These are phyloP conservation scores for Yarrowia sp. DNA, from an alignment of 805 yeast species.

Conservation along the genomic window DNA sequence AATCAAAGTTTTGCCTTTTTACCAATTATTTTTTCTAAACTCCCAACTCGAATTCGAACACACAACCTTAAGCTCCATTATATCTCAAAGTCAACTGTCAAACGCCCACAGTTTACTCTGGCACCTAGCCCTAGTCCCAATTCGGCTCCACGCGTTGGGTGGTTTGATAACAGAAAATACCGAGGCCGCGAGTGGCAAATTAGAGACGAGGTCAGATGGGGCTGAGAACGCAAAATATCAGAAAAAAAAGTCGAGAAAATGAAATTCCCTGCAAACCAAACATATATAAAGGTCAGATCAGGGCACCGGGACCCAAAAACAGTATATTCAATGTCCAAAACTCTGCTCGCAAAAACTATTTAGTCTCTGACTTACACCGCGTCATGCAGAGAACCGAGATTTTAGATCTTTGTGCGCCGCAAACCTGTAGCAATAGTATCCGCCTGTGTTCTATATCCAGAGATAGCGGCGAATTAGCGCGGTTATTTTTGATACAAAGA, in stretches of 20 bases:
- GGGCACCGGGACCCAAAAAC: neutral
- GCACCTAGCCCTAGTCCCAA: neutral
- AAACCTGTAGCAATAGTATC: neutral
- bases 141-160: neutral
- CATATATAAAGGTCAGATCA: neutral
- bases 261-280: neutral
- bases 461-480: neutral
- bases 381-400: slow-evolving; percentile 2
- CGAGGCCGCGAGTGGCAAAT: slow-evolving; percentile 11
- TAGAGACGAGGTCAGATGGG: neutral
- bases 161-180: neutral
- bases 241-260: neutral
- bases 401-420: slow-evolving; percentile 2
- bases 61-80: neutral
- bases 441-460: neutral
- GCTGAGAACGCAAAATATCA: neutral
- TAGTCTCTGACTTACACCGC: neutral
- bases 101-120: neutral
- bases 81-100: neutral
- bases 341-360: neutral
- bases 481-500: neutral
- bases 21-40: too few species aligned
- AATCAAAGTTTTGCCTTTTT: neutral
- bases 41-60: neutral
- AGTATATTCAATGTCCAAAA: neutral